Evolutionary conservation across 1,284 basidiomycete species (phyloP), one percentile per base, ranked within the genome.

Genomic region (Thecaphora frezii): DNA sequence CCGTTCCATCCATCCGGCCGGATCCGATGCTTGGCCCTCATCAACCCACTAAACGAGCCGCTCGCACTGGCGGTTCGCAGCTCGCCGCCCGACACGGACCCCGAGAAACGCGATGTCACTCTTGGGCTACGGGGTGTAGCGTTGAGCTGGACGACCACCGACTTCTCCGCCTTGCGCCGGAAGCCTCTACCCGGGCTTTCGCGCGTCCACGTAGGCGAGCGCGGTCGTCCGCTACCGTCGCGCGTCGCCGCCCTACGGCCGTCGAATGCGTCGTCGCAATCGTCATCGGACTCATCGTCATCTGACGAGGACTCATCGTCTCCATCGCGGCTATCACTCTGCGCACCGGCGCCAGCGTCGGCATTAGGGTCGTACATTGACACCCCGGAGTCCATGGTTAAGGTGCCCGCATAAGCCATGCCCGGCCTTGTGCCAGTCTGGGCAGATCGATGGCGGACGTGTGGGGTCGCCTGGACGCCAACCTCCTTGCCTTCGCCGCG

Each of bases 241-340:
- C 33, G 5, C 12, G 12, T 16, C 5, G 33, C 4, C 18, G 33
- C 8, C 33, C 12, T 36, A 9, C 33, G 33, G 10, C 16, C 3
- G 4, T 36, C 12, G 28, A 14, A 7, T 4, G 12, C 13, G 33
- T 36, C 13, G 33, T 36, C 25, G 21, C 59, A 50, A 19, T 55
- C 51, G 24, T 59, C 28, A 21, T 59, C 55, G 4, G 58, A 60
- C 5, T 42, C 46, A 2, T 65, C 66, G n/a, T 60, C 66, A 23
- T 45, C 62, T 1, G 58, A 58, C 13, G 65, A 69, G 2, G 63
- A 67, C 52, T 73, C 71, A 43, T 73, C 69, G 26, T 73, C 71
- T 23, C 71, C 71, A 53, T 73, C 71, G 19, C 65, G 52, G 39
- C 64, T 68, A 28, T 72, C 67, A 37, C 55, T 58, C 21, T 41